phyloP scores from a whole-genome alignment of 2,329 filamentous ascomycete species.

The Fonsecaea pugnacius region DNA sequence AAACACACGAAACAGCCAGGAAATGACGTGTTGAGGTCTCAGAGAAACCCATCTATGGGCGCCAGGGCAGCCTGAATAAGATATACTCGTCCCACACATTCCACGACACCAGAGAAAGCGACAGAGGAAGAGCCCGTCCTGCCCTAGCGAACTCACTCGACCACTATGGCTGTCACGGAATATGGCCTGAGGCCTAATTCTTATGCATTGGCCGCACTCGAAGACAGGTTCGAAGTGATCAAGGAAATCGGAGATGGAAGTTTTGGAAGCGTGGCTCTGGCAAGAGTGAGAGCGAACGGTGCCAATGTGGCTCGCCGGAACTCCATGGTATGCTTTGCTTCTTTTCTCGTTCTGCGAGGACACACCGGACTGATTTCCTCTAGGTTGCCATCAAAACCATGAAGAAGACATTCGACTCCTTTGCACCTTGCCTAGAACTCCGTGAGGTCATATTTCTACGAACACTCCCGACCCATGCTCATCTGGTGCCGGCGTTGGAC shows the following conservation, averaged over 20 bases:
- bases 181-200: conserved; percentile 69
- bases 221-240: conserved; percentile 93
- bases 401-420: conserved; percentile 98
- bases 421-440: conserved; percentile 85
- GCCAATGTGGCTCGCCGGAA: conserved; percentile 85
- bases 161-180: conserved; percentile 78
- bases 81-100: conserved; percentile 9
- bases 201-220: conserved; percentile 67
- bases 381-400: conserved; percentile 99
- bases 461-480: conserved; percentile 82
- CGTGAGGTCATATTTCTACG: conserved; percentile 96
- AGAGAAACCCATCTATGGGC: conserved; percentile 22
- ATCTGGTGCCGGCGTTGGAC: conserved; percentile 95
- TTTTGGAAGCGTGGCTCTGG: conserved; percentile 93
- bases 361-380: conserved; percentile 29
- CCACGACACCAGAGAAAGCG: background rate
- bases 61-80: conserved; percentile 13
- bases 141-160: background rate
- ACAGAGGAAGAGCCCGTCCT: background rate
- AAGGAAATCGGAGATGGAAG: conserved; percentile 99
- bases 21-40: conserved; percentile 31
- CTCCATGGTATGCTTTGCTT: conserved; percentile 70
- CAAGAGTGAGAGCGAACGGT: conserved; percentile 87
- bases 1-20: conserved; percentile 11
- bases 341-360: background rate